phyloP scores from a whole-genome alignment of 495 filamentous ascomycete species.

The Neurospora pannonica region DNA sequence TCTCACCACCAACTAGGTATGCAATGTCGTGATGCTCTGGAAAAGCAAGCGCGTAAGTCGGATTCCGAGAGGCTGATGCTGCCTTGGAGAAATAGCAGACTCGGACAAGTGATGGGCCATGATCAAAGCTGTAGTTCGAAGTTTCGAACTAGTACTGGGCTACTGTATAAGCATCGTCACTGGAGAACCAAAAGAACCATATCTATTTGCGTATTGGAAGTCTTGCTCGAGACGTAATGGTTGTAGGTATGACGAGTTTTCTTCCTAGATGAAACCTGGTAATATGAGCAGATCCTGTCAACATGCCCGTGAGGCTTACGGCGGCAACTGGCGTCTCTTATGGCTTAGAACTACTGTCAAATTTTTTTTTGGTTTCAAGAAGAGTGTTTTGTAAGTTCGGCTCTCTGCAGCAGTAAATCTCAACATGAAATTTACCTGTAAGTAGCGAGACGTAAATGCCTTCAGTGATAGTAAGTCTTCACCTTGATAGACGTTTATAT shows the following conservation, averaged over 20 bases:
- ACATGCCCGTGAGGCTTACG: neutral
- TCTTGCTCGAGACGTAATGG: neutral
- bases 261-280: neutral
- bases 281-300: neutral
- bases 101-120: neutral
- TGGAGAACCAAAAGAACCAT: neutral
- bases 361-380: neutral
- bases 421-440: neutral
- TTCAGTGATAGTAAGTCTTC: too few species aligned
- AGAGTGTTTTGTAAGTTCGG: neutral
- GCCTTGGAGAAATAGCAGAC: neutral
- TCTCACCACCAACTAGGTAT: neutral
- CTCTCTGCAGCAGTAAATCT: neutral
- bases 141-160: neutral
- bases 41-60: neutral
- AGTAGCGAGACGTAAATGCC: neutral
- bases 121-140: neutral
- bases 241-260: neutral
- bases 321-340: neutral
- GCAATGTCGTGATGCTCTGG: neutral
- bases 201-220: neutral
- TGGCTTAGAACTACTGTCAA: neutral
- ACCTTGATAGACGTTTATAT: too few species aligned
- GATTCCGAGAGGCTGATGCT: neutral
- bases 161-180: neutral